Percentiles rank a stretch among this genome's conserved stretches.
Conservation (phyloP, 2,329 filamentous ascomycete species). For the Myriosclerotinia duriaeana region DNA sequence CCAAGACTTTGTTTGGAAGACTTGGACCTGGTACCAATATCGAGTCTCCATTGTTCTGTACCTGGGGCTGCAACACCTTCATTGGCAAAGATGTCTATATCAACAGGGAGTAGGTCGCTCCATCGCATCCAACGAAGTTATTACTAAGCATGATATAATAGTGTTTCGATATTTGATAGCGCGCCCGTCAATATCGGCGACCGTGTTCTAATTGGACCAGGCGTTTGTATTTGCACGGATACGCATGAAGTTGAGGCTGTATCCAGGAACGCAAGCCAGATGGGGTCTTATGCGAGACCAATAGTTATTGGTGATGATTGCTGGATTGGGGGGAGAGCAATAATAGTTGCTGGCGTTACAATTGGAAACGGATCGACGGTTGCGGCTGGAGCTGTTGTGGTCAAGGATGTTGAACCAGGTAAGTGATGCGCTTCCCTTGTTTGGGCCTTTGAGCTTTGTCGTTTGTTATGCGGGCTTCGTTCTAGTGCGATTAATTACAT, state of each 20-base stretch:
- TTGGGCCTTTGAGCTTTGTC: background rate
- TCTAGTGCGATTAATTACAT: background rate
- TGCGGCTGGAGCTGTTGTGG: slow-evolving; percentile 53
- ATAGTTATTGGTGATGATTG: slow-evolving; percentile 54
- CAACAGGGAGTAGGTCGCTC: slow-evolving; percentile 31
- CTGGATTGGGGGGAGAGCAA: slow-evolving; percentile 54
- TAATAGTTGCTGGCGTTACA: slow-evolving; percentile 53
- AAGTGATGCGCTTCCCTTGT: background rate
- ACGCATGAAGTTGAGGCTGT: slow-evolving; percentile 67
- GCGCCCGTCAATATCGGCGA: slow-evolving; percentile 49
- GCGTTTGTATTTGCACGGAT: slow-evolving; percentile 68
- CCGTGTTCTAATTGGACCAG: slow-evolving; percentile 58
- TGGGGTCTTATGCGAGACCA: slow-evolving; percentile 48
- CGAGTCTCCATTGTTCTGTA: slow-evolving; percentile 30
- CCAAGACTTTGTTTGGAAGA: slow-evolving; percentile 27
- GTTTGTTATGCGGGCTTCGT: background rate
- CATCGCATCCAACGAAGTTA: background rate
- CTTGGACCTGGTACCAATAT: slow-evolving; percentile 31
- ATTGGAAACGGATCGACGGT: slow-evolving; percentile 54
- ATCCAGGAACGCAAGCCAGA: slow-evolving; percentile 52
- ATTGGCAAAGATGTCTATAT: slow-evolving; percentile 26
- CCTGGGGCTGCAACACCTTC: slow-evolving; percentile 34
- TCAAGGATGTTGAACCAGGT: slow-evolving; percentile 33
- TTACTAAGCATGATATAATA: slow-evolving; percentile 21
- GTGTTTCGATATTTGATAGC: slow-evolving; percentile 33